Evolutionary conservation across 148 eudicot genomes (phyloP).

Genomic region (Rhododendron ferrugineum): DNA sequence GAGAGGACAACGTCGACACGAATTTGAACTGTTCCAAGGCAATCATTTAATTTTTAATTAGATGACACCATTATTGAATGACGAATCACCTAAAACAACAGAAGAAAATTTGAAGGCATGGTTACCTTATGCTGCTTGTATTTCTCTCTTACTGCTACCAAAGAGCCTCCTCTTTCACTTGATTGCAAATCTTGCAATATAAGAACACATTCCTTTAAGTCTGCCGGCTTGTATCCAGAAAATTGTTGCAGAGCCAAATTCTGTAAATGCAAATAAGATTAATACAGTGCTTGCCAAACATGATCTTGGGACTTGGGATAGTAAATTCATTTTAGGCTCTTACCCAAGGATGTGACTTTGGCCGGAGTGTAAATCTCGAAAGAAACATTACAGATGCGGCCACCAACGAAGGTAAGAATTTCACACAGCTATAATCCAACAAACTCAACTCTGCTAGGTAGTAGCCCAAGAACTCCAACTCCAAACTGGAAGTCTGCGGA

Average conservation of each 20-base stretch:
- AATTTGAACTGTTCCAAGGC: conserved; percentile 56
- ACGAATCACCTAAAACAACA: neutral
- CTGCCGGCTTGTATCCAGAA: conserved; percentile 67
- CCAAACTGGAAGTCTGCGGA: conserved; percentile 46
- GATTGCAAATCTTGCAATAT: conserved; percentile 71
- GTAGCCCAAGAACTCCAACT: conserved; percentile 63
- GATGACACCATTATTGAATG: neutral
- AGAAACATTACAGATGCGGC: conserved; percentile 87
- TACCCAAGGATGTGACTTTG: conserved; percentile 77
- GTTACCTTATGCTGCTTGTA: conserved; percentile 83
- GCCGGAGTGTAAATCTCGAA: conserved; percentile 52
- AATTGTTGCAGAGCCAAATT: conserved; percentile 41
- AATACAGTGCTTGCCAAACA: neutral
- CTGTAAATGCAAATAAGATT: conserved; percentile 24
- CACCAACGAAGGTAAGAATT: conserved; percentile 73
- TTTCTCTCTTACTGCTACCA: conserved; percentile 66
- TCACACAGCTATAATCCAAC: conserved; percentile 68
- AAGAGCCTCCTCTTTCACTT: conserved; percentile 47
- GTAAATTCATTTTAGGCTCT: neutral
- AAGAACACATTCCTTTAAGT: conserved; percentile 71
- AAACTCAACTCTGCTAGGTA: conserved; percentile 86
- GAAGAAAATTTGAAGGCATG: neutral
- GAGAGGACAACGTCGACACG: conserved; percentile 52
- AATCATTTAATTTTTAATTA: conserved; percentile 12
- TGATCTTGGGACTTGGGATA: neutral